These are phyloP conservation scores for Funneliformis geosporum DNA, from an alignment of 192 early-diverging fungal genomes.

Conservation along the genomic window DNA sequence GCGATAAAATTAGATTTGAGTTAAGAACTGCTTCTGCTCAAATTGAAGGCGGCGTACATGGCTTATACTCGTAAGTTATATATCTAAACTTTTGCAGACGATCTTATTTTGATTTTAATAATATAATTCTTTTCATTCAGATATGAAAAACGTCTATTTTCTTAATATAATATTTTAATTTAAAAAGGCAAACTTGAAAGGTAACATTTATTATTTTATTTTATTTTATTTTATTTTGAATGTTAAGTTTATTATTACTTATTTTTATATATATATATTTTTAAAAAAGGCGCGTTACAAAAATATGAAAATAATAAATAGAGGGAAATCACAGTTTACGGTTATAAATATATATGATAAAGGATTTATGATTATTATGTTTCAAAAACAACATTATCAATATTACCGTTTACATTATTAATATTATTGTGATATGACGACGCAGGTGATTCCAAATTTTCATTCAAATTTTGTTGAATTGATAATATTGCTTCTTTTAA, in stretches of 20 bases:
- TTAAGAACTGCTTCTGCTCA: conserved; percentile 92
- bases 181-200: background rate
- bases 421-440: background rate
- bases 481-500: conserved; percentile 25
- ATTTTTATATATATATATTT: no score
- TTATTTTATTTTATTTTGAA: background rate
- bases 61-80: conserved; percentile 68
- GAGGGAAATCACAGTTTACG: no score
- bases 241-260: no score
- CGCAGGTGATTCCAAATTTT: background rate
- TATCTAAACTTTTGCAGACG: background rate
- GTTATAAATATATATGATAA: no score
- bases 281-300: no score
- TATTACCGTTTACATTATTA: background rate
- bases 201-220: background rate
- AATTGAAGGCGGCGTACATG: conserved; percentile 96
- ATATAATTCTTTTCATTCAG: background rate
- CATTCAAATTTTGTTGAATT: conserved; percentile 9
- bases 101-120: background rate
- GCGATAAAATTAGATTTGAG: conserved; percentile 88
- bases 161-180: background rate
- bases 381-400: background rate
- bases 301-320: no score
- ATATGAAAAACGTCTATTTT: conserved; percentile 19
- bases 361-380: background rate